These are phyloP conservation scores for Neoboletus magnificus DNA, from an alignment of 768 basidiomycete species.

Conservation along the genomic window DNA sequence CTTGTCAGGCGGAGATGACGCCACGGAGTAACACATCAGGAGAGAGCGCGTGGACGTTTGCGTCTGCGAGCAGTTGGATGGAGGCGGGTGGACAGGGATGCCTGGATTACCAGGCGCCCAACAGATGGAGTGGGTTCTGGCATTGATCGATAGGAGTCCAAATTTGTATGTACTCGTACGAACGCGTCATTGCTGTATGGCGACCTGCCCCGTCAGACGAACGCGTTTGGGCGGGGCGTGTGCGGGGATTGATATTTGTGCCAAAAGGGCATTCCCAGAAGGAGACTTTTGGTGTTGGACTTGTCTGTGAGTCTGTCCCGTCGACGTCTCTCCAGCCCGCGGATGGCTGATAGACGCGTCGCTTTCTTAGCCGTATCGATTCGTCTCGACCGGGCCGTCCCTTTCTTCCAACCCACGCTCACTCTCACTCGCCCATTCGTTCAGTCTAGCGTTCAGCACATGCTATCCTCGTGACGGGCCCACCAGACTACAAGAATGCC, in stretches of 20 bases:
- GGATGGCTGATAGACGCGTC: background rate
- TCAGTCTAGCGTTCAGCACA: background rate
- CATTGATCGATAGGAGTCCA: background rate
- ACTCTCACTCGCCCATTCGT: background rate
- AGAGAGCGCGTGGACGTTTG: constrained; percentile 21
- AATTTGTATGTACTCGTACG: background rate
- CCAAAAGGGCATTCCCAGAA: background rate
- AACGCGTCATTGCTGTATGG: background rate
- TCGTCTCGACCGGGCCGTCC: background rate
- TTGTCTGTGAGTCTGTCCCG: background rate
- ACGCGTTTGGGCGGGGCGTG: background rate
- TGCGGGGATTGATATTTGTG: background rate
- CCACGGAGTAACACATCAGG: constrained; percentile 14
- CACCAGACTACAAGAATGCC: constrained; percentile 1
- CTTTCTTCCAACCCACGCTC: background rate
- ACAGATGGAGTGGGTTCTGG: constrained; percentile 26
- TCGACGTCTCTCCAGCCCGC: background rate
- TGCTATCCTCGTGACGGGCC: background rate
- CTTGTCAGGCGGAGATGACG: constrained; percentile 4
- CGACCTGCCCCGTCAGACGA: no score
- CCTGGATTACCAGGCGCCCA: constrained; percentile 3
- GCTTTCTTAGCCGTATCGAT: background rate
- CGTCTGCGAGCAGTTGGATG: constrained; percentile 12
- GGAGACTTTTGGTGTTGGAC: background rate
- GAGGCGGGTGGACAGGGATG: background rate